Conservation (phyloP, 2,329 filamentous ascomycete genomes). For the Trichoderma oligosporum region DNA sequence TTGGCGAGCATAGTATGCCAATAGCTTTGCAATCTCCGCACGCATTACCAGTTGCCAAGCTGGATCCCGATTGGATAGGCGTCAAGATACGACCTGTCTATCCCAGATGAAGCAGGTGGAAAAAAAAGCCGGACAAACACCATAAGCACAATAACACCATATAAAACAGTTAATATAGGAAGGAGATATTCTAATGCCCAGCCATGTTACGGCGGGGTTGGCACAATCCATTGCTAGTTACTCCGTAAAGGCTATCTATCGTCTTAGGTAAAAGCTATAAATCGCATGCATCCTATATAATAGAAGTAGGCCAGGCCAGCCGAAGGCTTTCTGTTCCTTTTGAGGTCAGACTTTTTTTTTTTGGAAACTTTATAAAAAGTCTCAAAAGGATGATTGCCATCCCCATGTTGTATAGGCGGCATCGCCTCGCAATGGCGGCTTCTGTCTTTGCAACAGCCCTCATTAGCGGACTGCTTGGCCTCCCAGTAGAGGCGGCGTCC, state of each 20-base stretch:
- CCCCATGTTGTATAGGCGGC: background rate
- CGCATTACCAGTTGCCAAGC: conserved; percentile 6
- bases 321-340: too few species aligned
- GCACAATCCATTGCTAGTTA: background rate
- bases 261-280: background rate
- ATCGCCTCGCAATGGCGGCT: background rate
- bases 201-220: background rate
- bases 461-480: background rate
- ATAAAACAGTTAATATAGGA: background rate
- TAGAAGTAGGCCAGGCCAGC: too few species aligned
- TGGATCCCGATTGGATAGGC: background rate
- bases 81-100: background rate
- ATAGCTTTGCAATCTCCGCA: background rate
- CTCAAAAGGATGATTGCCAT: background rate
- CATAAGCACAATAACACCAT: background rate
- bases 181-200: background rate
- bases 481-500: background rate
- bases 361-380: background rate
- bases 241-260: background rate
- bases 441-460: conserved; percentile 1
- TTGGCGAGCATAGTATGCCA: background rate
- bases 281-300: background rate
- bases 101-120: conserved; percentile 5
- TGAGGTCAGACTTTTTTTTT: background rate
- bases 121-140: background rate